Evolutionary conservation across 441 rosid species (phyloP).

Genomic region (Populus tomentosa): DNA sequence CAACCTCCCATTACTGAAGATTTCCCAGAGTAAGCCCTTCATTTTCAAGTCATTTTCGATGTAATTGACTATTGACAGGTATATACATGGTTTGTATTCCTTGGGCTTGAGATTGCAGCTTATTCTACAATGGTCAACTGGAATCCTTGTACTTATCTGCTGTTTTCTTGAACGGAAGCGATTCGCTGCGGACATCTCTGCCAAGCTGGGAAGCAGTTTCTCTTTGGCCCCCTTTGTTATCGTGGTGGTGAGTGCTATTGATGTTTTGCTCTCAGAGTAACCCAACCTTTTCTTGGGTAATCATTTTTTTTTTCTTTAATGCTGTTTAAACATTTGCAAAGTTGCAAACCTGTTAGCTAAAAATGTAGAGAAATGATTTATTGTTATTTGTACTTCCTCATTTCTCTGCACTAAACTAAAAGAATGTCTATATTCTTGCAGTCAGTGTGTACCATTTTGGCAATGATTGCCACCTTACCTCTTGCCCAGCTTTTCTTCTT

Average conservation of each 20-base stretch:
- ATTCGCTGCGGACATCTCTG: constrained; percentile 61
- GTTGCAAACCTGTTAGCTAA: neutral
- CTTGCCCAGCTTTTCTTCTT: constrained; percentile 96
- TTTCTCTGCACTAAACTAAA: neutral
- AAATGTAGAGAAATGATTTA: neutral
- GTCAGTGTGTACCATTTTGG: constrained; percentile 80
- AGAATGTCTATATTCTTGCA: constrained; percentile 29
- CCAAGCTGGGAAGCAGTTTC: constrained; percentile 96
- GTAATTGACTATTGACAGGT: constrained; percentile 47
- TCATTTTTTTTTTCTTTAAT: neutral
- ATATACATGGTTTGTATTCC: constrained; percentile 38
- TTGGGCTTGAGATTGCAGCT: constrained; percentile 92
- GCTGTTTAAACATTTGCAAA: neutral
- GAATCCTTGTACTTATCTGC: constrained; percentile 77
- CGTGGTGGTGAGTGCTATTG: constrained; percentile 64
- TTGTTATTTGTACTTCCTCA: neutral
- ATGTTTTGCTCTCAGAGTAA: neutral
- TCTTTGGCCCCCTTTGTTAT: constrained; percentile 79
- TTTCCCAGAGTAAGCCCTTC: constrained; percentile 32
- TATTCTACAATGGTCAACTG: constrained; percentile 91
- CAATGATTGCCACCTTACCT: constrained; percentile 92
- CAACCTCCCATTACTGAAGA: constrained; percentile 29
- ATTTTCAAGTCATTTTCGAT: constrained; percentile 31
- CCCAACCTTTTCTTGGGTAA: neutral
- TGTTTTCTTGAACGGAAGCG: constrained; percentile 75